Percentiles rank a stretch among this genome's conserved stretches.
These are phyloP conservation scores for Microsporum canis DNA, from an alignment of 2,329 filamentous ascomycete genomes.

Conservation along the genomic window DNA sequence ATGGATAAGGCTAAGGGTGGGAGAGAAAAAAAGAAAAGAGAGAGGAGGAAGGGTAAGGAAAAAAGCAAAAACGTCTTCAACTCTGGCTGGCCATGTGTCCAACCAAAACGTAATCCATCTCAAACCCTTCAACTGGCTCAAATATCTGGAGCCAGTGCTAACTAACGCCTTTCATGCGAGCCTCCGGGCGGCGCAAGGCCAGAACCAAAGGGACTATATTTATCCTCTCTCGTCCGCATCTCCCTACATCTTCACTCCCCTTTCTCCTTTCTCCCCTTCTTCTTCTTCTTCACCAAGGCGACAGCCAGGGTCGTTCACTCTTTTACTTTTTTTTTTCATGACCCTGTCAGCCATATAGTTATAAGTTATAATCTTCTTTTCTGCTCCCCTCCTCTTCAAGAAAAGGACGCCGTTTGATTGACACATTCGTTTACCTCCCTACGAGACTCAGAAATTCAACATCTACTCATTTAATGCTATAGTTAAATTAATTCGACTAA, in stretches of 20 bases:
- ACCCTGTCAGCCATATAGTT: background rate
- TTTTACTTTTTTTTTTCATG: background rate
- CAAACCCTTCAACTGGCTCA: background rate
- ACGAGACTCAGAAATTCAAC: background rate
- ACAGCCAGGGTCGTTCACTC: background rate
- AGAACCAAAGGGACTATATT: background rate
- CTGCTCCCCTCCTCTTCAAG: background rate
- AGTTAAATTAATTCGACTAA: background rate
- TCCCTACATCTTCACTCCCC: background rate
- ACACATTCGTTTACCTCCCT: background rate
- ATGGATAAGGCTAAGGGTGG: too few species aligned
- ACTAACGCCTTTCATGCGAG: conserved; percentile 2
- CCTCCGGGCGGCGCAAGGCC: background rate
- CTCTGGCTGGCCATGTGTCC: background rate
- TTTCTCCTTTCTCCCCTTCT: background rate
- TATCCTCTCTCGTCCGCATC: background rate
- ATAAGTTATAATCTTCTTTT: background rate
- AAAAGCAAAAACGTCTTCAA: background rate
- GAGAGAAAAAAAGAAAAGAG: background rate
- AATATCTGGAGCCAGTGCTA: background rate
- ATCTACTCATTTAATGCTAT: background rate
- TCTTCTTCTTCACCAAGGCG: background rate
- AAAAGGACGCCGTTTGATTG: background rate
- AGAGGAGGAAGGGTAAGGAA: background rate
- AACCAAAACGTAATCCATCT: background rate